Base-by-base conservation (phyloP, 1,284 basidiomycete species). In the Fomitiporia mediterranea region DNA sequence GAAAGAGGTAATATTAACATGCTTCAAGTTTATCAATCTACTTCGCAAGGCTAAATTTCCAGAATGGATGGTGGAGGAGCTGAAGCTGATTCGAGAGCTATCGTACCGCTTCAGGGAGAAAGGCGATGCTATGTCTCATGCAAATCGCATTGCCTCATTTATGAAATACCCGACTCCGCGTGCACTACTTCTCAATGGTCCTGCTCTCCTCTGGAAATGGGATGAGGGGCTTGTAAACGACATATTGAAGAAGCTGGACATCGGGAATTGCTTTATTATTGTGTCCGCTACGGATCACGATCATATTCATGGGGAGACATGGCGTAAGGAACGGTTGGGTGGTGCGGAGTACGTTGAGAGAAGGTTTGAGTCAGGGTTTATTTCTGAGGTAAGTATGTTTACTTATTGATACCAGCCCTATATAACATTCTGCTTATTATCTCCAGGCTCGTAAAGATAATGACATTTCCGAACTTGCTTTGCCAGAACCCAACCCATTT, bases 31-130 rank as follows among this genome's bases (percentile, higher is more conserved):
- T 13, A 34, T 34, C 32, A 34, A 34, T 34, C 32, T 34, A 6
- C 32, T 34, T 6, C 32, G 32, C 32, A 34, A 34, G 7, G 6
- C 32, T 6, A 34, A 6, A 34, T 13, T 34, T 6, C 32, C 32
- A 34, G 32, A 34, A 13, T 34, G 32, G 32, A 13, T 13, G 58
- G 94, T 94, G 68, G 74, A 83, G 42, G 96, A 99, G 70, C 78
- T 88, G 54, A 81, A 83, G 47, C 77, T 80, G 44, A 79, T 99
- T 42, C 82, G 86, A 28, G 75, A 82, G 37, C 90, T 88, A 32
- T 82, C 82, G 23, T 99, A 98, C 78, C 81, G 85, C 34, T 99
- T 96, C 69, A 80, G 86, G 52, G 95, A 98, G 70, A 94, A 97
- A 70, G 76, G 77, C 43, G 75, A 82, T 17, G 87, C 94, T 0